phyloP scores from a whole-genome alignment of 495 filamentous ascomycete genomes.

The Penicillium angulare region DNA sequence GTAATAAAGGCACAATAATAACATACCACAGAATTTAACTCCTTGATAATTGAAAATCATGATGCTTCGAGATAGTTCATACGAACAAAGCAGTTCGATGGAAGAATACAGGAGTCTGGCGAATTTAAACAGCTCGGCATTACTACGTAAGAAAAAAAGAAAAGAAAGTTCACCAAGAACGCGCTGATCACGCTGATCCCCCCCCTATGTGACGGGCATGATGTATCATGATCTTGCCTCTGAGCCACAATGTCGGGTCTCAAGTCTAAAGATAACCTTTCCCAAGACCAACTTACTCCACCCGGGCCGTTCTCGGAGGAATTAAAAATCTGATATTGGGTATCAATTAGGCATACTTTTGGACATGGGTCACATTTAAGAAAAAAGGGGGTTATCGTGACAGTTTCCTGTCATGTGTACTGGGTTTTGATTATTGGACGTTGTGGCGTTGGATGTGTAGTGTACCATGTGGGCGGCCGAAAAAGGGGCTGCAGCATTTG shows the following conservation, averaged over 20 bases:
- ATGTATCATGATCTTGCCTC: neutral
- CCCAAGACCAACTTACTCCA: neutral
- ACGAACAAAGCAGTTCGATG: too few species aligned
- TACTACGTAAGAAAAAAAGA: neutral
- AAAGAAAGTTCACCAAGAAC: neutral
- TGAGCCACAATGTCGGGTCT: neutral
- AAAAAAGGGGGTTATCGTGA: neutral
- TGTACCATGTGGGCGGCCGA: too few species aligned
- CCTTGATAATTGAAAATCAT: too few species aligned
- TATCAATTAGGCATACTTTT: constrained; percentile 9
- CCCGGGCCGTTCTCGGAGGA: neutral
- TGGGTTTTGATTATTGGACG: too few species aligned
- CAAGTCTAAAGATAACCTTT: neutral
- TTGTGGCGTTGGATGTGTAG: too few species aligned
- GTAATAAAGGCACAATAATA: too few species aligned
- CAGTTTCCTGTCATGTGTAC: too few species aligned
- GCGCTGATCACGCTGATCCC: neutral
- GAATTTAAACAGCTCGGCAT: neutral
- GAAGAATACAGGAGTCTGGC: too few species aligned
- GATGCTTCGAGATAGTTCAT: too few species aligned
- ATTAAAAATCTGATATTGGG: constrained; percentile 5
- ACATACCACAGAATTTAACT: neutral
- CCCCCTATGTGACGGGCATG: neutral
- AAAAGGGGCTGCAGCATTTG: too few species aligned
- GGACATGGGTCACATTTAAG: neutral